Conservation (phyloP, 2,329 filamentous ascomycete genomes). For the Trichophyton schoenleinii region DNA sequence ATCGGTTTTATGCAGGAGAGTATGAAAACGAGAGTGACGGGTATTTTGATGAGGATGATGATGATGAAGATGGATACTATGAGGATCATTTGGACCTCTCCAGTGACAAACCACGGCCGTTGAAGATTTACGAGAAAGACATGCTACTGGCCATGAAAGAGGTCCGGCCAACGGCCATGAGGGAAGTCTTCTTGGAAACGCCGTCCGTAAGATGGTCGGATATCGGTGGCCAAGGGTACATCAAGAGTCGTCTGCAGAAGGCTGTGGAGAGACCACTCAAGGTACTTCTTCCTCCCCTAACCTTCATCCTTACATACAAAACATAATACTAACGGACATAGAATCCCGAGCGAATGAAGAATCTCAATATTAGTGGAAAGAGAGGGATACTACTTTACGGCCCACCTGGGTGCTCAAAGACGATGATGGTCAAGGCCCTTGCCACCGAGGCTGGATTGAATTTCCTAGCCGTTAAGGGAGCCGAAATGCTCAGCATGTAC, state of each 20-base stretch:
- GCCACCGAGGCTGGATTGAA: slow-evolving; percentile 85
- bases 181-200: slow-evolving; percentile 77
- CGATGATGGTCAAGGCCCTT: slow-evolving; percentile 77
- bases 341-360: slow-evolving; percentile 39
- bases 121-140: slow-evolving; percentile 26
- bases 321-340: slow-evolving; percentile 16
- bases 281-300: slow-evolving; percentile 23
- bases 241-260: slow-evolving; percentile 55
- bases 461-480: slow-evolving; percentile 88
- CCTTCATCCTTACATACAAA: neutral
- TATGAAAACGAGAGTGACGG: neutral
- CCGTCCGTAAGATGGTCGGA: slow-evolving; percentile 77
- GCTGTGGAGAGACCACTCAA: slow-evolving; percentile 48
- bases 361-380: slow-evolving; percentile 46
- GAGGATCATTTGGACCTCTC: neutral
- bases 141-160: slow-evolving; percentile 46
- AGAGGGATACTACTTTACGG: slow-evolving; percentile 85
- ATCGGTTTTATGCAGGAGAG: neutral
- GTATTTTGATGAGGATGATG: too few species aligned
- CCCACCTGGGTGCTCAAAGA: slow-evolving; percentile 90
- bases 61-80: neutral
- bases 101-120: neutral
- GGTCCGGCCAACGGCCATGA: slow-evolving; percentile 73
- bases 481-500: slow-evolving; percentile 91
- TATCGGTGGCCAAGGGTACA: slow-evolving; percentile 69